phyloP scores from a whole-genome alignment of 2,329 filamentous ascomycete species.

The Epichloe sibirici region DNA sequence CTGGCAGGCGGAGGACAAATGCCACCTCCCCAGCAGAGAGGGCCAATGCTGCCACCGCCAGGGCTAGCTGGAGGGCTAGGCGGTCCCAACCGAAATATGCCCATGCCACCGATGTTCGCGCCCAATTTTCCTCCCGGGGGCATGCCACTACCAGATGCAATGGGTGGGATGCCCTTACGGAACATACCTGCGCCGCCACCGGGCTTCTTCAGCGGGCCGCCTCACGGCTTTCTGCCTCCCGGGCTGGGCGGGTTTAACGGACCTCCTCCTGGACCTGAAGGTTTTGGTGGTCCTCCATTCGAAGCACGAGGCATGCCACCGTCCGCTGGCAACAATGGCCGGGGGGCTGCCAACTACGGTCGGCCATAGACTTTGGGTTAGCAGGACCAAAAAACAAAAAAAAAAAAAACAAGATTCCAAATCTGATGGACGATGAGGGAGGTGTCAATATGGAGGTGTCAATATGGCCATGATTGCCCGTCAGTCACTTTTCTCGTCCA shows the following conservation, averaged over 20 bases:
- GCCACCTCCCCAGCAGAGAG: constrained; percentile 28
- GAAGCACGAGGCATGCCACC: constrained; percentile 43
- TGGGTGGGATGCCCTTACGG: constrained; percentile 39
- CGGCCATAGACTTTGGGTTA: constrained; percentile 15
- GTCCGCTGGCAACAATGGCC: constrained; percentile 30
- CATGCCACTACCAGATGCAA: constrained; percentile 34
- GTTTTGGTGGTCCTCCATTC: constrained; percentile 35
- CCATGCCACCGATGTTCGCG: constrained; percentile 47
- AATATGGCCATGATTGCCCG: too few species aligned
- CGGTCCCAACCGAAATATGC: constrained; percentile 26
- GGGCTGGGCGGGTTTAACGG: constrained; percentile 46
- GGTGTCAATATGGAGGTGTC: too few species aligned
- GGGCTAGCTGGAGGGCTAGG: constrained; percentile 31
- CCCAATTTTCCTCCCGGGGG: constrained; percentile 45
- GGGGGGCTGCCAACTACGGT: constrained; percentile 21
- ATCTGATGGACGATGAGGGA: too few species aligned
- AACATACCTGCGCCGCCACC: constrained; percentile 45
- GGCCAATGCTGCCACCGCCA: constrained; percentile 50
- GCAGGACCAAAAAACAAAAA: background rate
- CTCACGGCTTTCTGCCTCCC: constrained; percentile 41
- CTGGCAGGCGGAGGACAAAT: constrained; percentile 34
- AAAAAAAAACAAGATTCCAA: background rate
- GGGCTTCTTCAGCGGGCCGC: constrained; percentile 41
- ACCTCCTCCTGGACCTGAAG: constrained; percentile 31
- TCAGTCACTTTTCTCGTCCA: too few species aligned